These are phyloP conservation scores for Amphicarpaea edgeworthii DNA, from an alignment of 306 rosid genomes.

Conservation along the genomic window DNA sequence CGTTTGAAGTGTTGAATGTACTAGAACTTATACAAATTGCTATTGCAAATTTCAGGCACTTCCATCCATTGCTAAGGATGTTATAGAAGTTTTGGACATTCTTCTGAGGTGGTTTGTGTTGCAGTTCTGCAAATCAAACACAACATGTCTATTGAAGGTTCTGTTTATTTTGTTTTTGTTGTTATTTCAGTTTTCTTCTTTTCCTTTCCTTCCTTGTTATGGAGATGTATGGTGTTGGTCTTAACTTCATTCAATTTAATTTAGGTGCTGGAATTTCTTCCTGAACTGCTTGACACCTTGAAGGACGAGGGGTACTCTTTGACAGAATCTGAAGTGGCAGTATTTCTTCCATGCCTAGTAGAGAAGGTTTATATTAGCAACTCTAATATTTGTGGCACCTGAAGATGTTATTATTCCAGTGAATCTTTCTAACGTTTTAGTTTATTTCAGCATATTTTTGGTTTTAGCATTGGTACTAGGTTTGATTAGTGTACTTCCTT, in stretches of 20 bases:
- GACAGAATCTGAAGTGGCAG: constrained; percentile 91
- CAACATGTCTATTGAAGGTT: constrained; percentile 96
- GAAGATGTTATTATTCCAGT: neutral
- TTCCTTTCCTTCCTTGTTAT: neutral
- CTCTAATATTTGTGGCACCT: neutral
- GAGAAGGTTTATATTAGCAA: constrained; percentile 74
- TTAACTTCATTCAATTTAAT: constrained; percentile 33
- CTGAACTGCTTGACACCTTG: constrained; percentile 82
- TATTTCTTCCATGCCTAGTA: constrained; percentile 88
- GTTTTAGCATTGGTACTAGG: constrained; percentile 9
- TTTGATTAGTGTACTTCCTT: neutral
- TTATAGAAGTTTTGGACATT: constrained; percentile 91
- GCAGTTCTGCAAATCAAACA: constrained; percentile 98
- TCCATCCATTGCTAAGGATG: constrained; percentile 80
- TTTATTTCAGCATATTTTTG: neutral
- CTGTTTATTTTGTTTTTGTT: constrained; percentile 18
- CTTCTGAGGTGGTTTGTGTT: constrained; percentile 92
- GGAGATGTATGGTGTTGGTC: neutral
- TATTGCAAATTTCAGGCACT: constrained; percentile 72
- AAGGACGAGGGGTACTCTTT: constrained; percentile 82
- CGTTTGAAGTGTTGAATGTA: constrained; percentile 27
- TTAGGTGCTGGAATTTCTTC: constrained; percentile 96
- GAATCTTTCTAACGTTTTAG: neutral
- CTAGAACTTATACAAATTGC: constrained; percentile 24
- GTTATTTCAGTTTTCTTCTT: constrained; percentile 8